These are phyloP conservation scores for Jackrogersella multiformis DNA, from an alignment of 495 filamentous ascomycete genomes.

Conservation along the genomic window DNA sequence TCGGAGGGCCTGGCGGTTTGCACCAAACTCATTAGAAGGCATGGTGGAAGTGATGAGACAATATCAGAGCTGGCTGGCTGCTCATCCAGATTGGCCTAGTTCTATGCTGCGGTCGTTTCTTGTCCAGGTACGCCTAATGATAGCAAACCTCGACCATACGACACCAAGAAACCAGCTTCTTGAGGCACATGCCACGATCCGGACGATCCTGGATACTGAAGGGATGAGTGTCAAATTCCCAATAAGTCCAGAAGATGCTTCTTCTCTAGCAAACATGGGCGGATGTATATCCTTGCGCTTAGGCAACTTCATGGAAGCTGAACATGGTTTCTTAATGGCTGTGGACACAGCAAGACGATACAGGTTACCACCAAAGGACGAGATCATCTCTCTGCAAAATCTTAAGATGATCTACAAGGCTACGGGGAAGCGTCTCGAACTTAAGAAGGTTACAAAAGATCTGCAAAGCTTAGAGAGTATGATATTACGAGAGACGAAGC, in stretches of 20 bases:
- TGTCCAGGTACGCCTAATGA: slow-evolving; percentile 17
- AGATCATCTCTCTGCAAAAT: slow-evolving; percentile 14
- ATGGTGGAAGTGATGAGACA: slow-evolving; percentile 20
- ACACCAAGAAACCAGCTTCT: slow-evolving; percentile 4
- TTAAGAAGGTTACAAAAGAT: not conserved
- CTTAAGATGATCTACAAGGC: slow-evolving; percentile 2
- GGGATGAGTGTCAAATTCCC: slow-evolving; percentile 1
- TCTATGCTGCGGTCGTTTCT: slow-evolving; percentile 18
- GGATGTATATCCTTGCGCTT: slow-evolving; percentile 4
- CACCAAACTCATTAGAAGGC: slow-evolving; percentile 10
- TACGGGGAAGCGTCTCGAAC: not conserved
- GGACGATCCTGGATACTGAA: slow-evolving; percentile 5
- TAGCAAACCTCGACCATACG: slow-evolving; percentile 15
- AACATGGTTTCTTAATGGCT: not conserved
- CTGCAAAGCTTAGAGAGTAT: not conserved
- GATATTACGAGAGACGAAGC: not conserved
- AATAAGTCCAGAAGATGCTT: slow-evolving; percentile 8
- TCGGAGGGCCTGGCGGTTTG: slow-evolving; percentile 14
- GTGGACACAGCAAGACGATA: not conserved
- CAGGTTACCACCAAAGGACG: not conserved
- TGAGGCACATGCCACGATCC: slow-evolving; percentile 14
- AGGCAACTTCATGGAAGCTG: slow-evolving; percentile 4
- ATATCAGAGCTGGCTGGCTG: slow-evolving; percentile 14
- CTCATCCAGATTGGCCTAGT: slow-evolving; percentile 12
- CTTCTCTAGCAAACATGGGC: slow-evolving; percentile 8